These are phyloP conservation scores for Xylariaceae sp. DNA, from an alignment of 2,329 filamentous ascomycete species.

Conservation along the genomic window DNA sequence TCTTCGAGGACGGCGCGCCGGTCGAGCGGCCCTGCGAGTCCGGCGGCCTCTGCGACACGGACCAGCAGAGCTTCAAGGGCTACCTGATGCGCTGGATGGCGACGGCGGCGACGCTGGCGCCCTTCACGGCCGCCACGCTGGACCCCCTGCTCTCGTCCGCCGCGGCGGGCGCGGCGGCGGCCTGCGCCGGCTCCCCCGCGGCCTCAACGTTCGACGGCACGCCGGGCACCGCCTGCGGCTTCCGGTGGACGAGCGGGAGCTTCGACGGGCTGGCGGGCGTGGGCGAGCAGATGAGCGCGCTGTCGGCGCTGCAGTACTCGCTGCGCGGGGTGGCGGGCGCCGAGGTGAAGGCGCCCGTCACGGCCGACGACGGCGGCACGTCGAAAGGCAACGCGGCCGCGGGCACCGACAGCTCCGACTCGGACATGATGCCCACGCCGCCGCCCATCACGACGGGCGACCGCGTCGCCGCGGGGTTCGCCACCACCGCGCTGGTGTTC, in stretches of 20 bases:
- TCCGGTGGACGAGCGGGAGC: slow-evolving; percentile 48
- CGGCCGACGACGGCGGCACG: slow-evolving; percentile 51
- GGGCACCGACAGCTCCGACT: slow-evolving; percentile 23
- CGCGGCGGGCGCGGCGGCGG: slow-evolving; percentile 43
- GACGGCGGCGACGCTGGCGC: slow-evolving; percentile 45
- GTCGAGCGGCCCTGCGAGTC: slow-evolving; percentile 62
- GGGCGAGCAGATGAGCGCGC: slow-evolving; percentile 62
- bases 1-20: slow-evolving; percentile 50
- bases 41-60: slow-evolving; percentile 53
- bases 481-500: slow-evolving; percentile 42
- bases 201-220: slow-evolving; percentile 39
- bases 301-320: slow-evolving; percentile 56
- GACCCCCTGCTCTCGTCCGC: slow-evolving; percentile 42
- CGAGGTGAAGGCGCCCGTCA: slow-evolving; percentile 33
- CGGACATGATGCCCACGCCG: slow-evolving; percentile 18
- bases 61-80: slow-evolving; percentile 70
- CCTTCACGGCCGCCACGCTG: slow-evolving; percentile 42
- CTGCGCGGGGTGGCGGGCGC: slow-evolving; percentile 37
- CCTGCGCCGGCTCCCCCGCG: slow-evolving; percentile 40
- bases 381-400: slow-evolving; percentile 43
- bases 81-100: slow-evolving; percentile 64
- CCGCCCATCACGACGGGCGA: slow-evolving; percentile 41
- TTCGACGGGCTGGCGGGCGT: slow-evolving; percentile 58
- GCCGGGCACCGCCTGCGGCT: slow-evolving; percentile 57
- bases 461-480: slow-evolving; percentile 46